Conservation (phyloP, 768 basidiomycete genomes). For the Botryobasidium botryosum region DNA sequence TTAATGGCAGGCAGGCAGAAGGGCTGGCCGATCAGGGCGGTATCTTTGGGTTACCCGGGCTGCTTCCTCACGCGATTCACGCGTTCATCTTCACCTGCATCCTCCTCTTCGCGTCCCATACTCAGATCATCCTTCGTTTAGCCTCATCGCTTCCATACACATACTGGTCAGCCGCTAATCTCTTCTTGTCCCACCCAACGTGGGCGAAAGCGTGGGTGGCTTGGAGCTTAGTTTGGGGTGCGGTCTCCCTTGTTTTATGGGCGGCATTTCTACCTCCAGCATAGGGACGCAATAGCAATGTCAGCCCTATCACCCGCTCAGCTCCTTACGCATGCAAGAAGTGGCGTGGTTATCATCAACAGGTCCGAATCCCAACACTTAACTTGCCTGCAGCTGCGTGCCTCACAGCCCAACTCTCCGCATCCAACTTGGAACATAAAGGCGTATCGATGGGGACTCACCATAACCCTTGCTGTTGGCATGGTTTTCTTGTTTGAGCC, state of each 20-base stretch:
- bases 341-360: too few species aligned
- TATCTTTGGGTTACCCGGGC: not conserved
- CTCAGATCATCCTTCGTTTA: conserved; percentile 71
- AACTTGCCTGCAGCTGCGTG: too few species aligned
- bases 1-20: not conserved
- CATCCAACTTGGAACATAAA: too few species aligned
- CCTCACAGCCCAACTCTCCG: too few species aligned
- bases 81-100: conserved; percentile 42
- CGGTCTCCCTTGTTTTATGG: conserved; percentile 58
- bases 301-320: too few species aligned
- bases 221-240: conserved; percentile 71
- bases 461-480: too few species aligned
- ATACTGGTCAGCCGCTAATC: conserved; percentile 73
- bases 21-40: too few species aligned
- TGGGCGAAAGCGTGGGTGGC: conserved; percentile 47
- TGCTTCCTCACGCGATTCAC: conserved; percentile 58
- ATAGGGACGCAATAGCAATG: too few species aligned
- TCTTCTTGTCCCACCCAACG: conserved; percentile 26
- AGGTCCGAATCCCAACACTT: too few species aligned
- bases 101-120: conserved; percentile 65
- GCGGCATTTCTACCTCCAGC: conserved; percentile 82
- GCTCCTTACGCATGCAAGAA: too few species aligned
- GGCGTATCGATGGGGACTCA: too few species aligned
- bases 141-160: conserved; percentile 58
- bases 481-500: too few species aligned